Evolutionary conservation across 306 rosid genomes (phyloP), one percentile per base, ranked within the genome.

Genomic region (Dicorynia guianensis): DNA sequence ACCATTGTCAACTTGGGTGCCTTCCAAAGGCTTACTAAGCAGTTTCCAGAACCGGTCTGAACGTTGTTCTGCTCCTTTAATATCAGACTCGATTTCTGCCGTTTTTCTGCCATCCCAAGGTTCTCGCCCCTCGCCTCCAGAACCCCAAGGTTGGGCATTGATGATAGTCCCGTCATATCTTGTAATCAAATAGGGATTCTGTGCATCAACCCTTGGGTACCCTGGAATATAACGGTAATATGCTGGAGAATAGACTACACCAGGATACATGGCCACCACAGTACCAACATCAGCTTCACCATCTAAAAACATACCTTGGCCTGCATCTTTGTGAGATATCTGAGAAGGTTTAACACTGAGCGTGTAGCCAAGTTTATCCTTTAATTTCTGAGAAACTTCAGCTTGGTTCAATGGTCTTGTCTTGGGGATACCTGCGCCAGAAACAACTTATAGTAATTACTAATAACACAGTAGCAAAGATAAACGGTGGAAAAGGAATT

Each of bases 161-260:
- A 95, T 95, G 71, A 95, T 90, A 71, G 76, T 85, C 18, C 90
- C 96, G 8, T 95, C 97, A 44, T 90, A 95, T 79, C 99, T 86
- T 5, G 97, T 86, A 82, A 92, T 95, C 88, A 95, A 75, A 92
- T 92, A 89, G 3, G 97, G 83, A 74, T 95, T 95, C 18, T 65
- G 91, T 4, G 84, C 87, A 76, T 84, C 89, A 30, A 90, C 96
- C 79, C 81, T 90, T 3, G 97, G 99, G 80, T 95, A 95, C 69
- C 97, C 97, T 4, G 96, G 99, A 83, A 92, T 90, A 69, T 87
- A 89, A 8, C 89, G 96, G 82, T 95, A 92, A 82, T 86, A 88
- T 35, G 93, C 96, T 0, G 96, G 99, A 66, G 87, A 86, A 75
- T 92, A 95, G 75, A 90, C 78, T 46, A 92, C 78, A 11, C 97